Conservation (phyloP, 179 eudicot genomes). For the Heliamphora pulchella region DNA sequence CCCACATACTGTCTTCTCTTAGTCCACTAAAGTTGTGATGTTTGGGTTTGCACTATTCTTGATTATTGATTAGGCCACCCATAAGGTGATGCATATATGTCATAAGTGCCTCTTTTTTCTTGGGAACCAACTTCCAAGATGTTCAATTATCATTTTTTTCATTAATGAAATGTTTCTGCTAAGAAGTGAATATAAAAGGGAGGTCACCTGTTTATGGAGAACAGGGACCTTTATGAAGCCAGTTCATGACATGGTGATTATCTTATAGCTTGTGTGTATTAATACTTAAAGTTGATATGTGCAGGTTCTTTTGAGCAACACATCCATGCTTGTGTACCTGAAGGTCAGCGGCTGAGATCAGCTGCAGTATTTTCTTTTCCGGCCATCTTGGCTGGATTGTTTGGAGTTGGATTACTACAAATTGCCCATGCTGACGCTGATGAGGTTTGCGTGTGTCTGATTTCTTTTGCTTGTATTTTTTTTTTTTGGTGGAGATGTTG, state of each 20-base stretch:
- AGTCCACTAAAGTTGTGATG: neutral
- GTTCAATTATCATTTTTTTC: neutral
- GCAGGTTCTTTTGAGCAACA: slow-evolving; percentile 22
- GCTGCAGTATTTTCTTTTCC: slow-evolving; percentile 28
- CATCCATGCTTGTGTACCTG: slow-evolving; percentile 22
- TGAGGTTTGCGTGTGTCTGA: slow-evolving; percentile 47
- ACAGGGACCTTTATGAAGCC: neutral
- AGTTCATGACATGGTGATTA: neutral
- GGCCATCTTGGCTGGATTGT: slow-evolving; percentile 52
- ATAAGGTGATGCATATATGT: neutral
- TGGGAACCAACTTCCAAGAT: neutral
- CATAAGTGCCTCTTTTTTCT: neutral
- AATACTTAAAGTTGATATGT: neutral
- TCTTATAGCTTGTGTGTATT: neutral
- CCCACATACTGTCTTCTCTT: neutral
- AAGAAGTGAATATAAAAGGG: neutral
- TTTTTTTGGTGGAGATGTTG: neutral
- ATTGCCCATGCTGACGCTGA: slow-evolving; percentile 66
- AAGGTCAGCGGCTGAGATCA: slow-evolving; percentile 21
- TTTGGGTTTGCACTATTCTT: neutral
- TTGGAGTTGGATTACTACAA: slow-evolving; percentile 54
- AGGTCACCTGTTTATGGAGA: neutral
- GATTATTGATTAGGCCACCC: neutral
- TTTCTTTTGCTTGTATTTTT: neutral
- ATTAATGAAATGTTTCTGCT: neutral